Conservation (phyloP, 2,329 filamentous ascomycete genomes). For the Cytospora schulzeri region DNA sequence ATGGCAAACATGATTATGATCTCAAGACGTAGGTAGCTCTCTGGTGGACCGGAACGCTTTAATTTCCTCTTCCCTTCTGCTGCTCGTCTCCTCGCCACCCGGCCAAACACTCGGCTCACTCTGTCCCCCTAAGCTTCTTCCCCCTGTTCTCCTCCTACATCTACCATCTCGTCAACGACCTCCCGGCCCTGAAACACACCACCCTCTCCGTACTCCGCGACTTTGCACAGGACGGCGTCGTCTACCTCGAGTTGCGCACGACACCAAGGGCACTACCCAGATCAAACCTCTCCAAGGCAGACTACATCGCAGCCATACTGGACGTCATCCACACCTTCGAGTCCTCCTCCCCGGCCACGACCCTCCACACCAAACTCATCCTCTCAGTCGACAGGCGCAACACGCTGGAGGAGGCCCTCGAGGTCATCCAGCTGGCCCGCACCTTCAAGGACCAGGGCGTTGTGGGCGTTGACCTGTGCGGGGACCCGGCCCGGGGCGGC, state of each 20-base stretch:
- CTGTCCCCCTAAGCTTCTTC: conserved; percentile 63
- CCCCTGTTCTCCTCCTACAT: conserved; percentile 78
- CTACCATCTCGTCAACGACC: conserved; percentile 71
- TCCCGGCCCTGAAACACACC: conserved; percentile 59
- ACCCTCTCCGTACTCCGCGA: conserved; percentile 66
- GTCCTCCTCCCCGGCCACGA: conserved; percentile 32
- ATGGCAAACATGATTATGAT: conserved; percentile 71
- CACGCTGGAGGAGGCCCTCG: conserved; percentile 58
- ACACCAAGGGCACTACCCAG: conserved; percentile 67
- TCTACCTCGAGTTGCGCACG: conserved; percentile 79
- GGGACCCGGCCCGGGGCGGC: conserved; percentile 67
- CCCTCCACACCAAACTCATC: conserved; percentile 66
- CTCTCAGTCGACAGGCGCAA: conserved; percentile 73
- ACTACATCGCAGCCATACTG: conserved; percentile 69
- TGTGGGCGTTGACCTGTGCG: conserved; percentile 78
- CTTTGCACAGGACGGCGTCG: conserved; percentile 71
- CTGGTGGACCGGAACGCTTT: background rate
- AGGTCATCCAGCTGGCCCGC: conserved; percentile 65
- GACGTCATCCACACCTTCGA: conserved; percentile 60
- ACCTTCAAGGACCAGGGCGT: conserved; percentile 57
- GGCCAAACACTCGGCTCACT: conserved; percentile 5
- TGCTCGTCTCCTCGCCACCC: conserved; percentile 7
- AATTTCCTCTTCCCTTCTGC: background rate
- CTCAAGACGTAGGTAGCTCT: conserved; percentile 60
- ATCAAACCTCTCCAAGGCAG: conserved; percentile 54